Percentiles rank a stretch among this genome's conserved stretches.
Conservation (phyloP, 2,329 filamentous ascomycete species). For the Fusarium armeniacum region DNA sequence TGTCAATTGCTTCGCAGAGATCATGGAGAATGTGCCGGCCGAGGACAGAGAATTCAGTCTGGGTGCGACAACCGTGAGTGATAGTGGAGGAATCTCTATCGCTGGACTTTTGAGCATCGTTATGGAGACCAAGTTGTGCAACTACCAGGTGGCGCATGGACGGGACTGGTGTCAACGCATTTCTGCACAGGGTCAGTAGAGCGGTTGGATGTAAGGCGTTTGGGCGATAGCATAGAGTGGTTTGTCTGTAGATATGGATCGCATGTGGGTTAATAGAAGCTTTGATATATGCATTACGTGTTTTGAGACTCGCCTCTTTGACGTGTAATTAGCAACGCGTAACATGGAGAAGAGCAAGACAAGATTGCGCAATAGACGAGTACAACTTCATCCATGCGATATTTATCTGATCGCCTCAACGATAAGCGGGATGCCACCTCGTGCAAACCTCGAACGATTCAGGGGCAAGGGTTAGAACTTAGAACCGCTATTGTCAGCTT, state of each 20-base stretch:
- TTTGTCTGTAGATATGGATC: conserved; percentile 8
- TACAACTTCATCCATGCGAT: conserved; percentile 4
- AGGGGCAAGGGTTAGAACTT: conserved; percentile 12
- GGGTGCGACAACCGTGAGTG: conserved; percentile 90
- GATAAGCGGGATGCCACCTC: conserved; percentile 35
- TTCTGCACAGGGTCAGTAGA: conserved; percentile 51
- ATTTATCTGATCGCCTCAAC: conserved; percentile 18
- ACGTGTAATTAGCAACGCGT: conserved; percentile 19
- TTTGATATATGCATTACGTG: conserved; percentile 20
- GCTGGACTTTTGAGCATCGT: conserved; percentile 87
- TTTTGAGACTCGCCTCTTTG: neutral
- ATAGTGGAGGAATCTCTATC: conserved; percentile 90
- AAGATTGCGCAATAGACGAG: conserved; percentile 22
- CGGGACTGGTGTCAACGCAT: conserved; percentile 78
- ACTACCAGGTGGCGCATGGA: conserved; percentile 86
- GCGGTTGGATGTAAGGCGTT: conserved; percentile 20
- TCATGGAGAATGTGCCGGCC: conserved; percentile 82
- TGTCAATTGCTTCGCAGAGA: conserved; percentile 95
- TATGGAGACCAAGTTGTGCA: conserved; percentile 85
- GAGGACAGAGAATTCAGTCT: conserved; percentile 92
- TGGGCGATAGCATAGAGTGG: conserved; percentile 1
- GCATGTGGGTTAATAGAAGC: conserved; percentile 13
- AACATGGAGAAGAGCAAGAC: neutral
- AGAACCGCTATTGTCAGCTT: conserved; percentile 3
- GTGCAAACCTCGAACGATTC: conserved; percentile 3